A percentile compares a stretch with the other conserved stretches of the same genome.
phyloP scores from a whole-genome alignment of 352 stramenopile species.

The Globisporangium middletonii region DNA sequence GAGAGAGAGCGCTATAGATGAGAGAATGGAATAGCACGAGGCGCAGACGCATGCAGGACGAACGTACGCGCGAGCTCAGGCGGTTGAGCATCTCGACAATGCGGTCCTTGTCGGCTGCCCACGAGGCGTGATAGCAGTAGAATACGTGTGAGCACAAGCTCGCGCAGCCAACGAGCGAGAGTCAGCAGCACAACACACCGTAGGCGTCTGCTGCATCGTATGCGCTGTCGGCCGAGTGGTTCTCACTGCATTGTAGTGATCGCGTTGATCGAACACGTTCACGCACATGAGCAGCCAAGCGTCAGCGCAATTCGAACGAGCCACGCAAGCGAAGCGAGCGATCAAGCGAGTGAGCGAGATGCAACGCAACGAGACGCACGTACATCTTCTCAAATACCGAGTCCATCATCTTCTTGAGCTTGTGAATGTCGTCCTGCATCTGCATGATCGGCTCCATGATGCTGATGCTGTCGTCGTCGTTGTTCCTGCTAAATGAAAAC shows the following conservation, averaged over 20 bases:
- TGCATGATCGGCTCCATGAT: conserved; percentile 87
- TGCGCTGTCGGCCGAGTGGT: conserved; percentile 41
- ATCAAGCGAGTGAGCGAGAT: background rate
- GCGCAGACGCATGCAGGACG: background rate
- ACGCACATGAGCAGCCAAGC: background rate
- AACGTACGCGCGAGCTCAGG: conserved; percentile 64
- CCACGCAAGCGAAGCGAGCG: background rate
- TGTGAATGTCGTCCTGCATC: conserved; percentile 89
- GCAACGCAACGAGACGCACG: conserved; percentile 21
- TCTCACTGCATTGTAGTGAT: conserved; percentile 27
- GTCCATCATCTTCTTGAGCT: conserved; percentile 91
- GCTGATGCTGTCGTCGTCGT: background rate
- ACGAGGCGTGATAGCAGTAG: background rate
- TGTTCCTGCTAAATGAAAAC: too few species aligned
- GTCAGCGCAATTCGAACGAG: background rate
- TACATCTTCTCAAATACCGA: conserved; percentile 84
- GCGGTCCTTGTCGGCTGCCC: conserved; percentile 75
- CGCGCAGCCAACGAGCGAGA: background rate
- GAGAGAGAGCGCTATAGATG: background rate
- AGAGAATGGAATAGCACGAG: background rate
- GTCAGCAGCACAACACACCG: conserved; percentile 18
- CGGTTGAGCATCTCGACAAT: conserved; percentile 88
- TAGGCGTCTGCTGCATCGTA: conserved; percentile 80
- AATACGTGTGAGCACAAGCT: background rate
- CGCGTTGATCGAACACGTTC: background rate